Evolutionary conservation across 2,329 filamentous ascomycete species (phyloP).

Genomic region (Diaporthe helianthi): DNA sequence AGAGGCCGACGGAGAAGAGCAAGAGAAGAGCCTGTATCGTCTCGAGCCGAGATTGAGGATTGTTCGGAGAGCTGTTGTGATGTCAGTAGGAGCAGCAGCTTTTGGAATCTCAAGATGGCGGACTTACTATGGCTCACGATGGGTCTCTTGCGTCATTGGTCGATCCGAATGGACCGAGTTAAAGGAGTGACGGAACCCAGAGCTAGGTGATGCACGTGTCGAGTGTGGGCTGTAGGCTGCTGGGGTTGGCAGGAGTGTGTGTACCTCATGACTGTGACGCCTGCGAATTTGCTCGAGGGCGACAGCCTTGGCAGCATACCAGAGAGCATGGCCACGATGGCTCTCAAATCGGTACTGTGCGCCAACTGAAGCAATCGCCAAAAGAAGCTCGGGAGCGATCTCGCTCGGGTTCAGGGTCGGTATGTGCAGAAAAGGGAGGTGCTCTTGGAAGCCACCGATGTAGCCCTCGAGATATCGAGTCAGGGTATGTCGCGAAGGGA

Average conservation of each 20-base stretch:
- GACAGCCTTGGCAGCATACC: constrained; percentile 67
- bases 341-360: constrained; percentile 71
- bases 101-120: constrained; percentile 51
- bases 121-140: constrained; percentile 67
- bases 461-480: constrained; percentile 75
- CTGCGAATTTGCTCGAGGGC: constrained; percentile 65
- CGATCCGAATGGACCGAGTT: constrained; percentile 64
- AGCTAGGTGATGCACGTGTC: constrained; percentile 64
- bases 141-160: constrained; percentile 63
- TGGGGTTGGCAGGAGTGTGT: constrained; percentile 62
- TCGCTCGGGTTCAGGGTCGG: constrained; percentile 69
- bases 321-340: constrained; percentile 64
- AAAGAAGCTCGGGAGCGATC: constrained; percentile 71
- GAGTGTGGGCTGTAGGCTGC: constrained; percentile 67
- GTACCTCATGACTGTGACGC: constrained; percentile 62
- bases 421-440: constrained; percentile 70
- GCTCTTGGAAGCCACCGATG: constrained; percentile 68
- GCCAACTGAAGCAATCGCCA: constrained; percentile 72
- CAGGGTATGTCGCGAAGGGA: constrained; percentile 73
- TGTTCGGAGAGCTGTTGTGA: constrained; percentile 60
- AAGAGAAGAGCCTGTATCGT: constrained; percentile 70
- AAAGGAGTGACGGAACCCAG: constrained; percentile 64
- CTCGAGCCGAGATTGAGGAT: constrained; percentile 65
- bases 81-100: constrained; percentile 1
- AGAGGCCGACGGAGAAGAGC: constrained; percentile 66